Percentiles rank a stretch among this genome's conserved stretches.
Evolutionary conservation across 2,329 filamentous ascomycete genomes (phyloP).

Genomic region (Neurospora crassa): DNA sequence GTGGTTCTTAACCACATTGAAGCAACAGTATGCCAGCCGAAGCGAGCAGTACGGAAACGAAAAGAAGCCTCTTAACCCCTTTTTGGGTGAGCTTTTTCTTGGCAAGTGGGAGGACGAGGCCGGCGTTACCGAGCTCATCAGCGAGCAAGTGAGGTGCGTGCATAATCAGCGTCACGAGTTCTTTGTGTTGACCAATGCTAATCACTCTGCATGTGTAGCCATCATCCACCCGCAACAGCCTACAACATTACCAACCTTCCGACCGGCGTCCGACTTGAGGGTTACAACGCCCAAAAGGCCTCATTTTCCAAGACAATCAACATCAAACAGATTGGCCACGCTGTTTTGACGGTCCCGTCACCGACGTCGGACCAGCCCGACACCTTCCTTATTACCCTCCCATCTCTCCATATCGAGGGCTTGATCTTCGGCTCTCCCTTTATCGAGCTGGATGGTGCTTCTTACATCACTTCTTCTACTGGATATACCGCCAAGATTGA

Average conservation of each 20-base stretch:
- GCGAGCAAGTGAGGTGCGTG: slow-evolving; percentile 76
- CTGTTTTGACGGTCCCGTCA: slow-evolving; percentile 62
- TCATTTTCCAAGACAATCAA: slow-evolving; percentile 91
- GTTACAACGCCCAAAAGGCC: slow-evolving; percentile 94
- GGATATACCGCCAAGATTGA: slow-evolving; percentile 86
- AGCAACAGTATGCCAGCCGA: slow-evolving; percentile 67
- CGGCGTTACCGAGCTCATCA: slow-evolving; percentile 77
- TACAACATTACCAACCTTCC: slow-evolving; percentile 86
- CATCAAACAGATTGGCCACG: slow-evolving; percentile 90
- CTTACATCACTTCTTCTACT: slow-evolving; percentile 76
- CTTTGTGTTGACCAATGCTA: not conserved
- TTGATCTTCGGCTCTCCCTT: slow-evolving; percentile 80
- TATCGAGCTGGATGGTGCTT: slow-evolving; percentile 78
- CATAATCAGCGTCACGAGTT: not conserved
- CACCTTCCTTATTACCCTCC: slow-evolving; percentile 84
- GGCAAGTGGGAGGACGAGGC: slow-evolving; percentile 79
- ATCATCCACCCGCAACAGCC: slow-evolving; percentile 90
- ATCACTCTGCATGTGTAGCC: slow-evolving; percentile 34
- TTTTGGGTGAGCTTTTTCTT: slow-evolving; percentile 88
- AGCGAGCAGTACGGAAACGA: slow-evolving; percentile 80
- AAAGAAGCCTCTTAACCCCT: slow-evolving; percentile 97
- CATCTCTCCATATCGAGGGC: slow-evolving; percentile 85
- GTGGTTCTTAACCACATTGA: slow-evolving; percentile 91
- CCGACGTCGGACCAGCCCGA: slow-evolving; percentile 36
- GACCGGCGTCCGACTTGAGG: slow-evolving; percentile 68